Evolutionary conservation across 1,284 basidiomycete species (phyloP), one percentile per base, ranked within the genome.

Genomic region (Fomitiporia mediterranea): DNA sequence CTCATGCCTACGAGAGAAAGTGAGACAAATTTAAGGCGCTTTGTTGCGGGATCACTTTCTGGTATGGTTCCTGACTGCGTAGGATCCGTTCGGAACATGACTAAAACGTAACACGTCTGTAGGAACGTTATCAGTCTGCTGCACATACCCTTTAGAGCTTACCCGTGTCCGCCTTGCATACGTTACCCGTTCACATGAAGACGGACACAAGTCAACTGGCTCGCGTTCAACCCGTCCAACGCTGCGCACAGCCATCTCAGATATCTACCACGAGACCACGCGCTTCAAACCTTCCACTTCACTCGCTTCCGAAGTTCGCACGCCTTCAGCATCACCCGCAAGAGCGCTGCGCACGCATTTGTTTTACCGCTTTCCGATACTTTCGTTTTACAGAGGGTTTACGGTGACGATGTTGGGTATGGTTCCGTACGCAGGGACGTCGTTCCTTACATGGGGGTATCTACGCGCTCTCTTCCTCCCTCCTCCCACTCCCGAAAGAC

Each of bases 361-460:
- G 17, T 78, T 83, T 60, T 73, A 78, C 59, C 75, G 72, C 32
- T 82, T 92, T 63, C 87, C 88, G 30, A 65, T 89, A 53, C 77
- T 94, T 58, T 94, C 96, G 66, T 95, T 96, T 72, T 99, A 99
- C 69, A 88, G 97, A 30, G 97, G 97, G 6, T 98, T 99, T 72
- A 85, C 86, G 8, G 90, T 95, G 34, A 94, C 92, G n/a, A 72
- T 97, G 42, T 70, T 83, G 21, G 94, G 94, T 40, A 98, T 98
- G 84, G 78, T 99, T 17, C 97, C 97, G 0, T 99, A 99, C 66
- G 94, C 95, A 1, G 97, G 97, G 6, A 94, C 94, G 1, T 93
- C 91, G 9, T 99, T 99, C 75, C 81, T 99, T 53, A 86, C 87
- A 19, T 98, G 93, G 86, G 94, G 91, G 39, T 88, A 82, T 61